Percentiles rank a stretch among this genome's conserved stretches.
phyloP scores from a whole-genome alignment of 345 rosid genomes.

The Populus nigra region DNA sequence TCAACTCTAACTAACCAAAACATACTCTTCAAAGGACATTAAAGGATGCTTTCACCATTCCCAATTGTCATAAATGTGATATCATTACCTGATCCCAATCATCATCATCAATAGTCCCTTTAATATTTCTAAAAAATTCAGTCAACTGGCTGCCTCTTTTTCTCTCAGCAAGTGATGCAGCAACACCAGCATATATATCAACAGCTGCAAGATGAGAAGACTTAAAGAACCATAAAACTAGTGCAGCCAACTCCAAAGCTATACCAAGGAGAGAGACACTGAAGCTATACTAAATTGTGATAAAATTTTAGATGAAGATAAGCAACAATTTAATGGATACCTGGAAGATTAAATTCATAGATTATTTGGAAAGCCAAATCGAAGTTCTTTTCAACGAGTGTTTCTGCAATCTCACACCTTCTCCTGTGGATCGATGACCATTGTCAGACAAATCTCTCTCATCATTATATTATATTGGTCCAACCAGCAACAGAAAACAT shows the following conservation, averaged over 20 bases:
- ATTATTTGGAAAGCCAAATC: conserved; percentile 92
- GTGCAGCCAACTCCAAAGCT: conserved; percentile 1
- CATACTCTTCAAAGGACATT: background rate
- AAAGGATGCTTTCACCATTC: background rate
- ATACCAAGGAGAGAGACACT: too few species aligned
- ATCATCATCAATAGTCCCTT: conserved; percentile 84
- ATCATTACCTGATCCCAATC: conserved; percentile 95
- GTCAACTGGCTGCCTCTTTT: conserved; percentile 89
- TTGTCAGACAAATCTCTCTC: conserved; percentile 15
- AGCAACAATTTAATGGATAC: conserved; percentile 30
- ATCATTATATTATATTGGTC: background rate
- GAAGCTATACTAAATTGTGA: background rate
- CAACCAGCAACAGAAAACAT: too few species aligned
- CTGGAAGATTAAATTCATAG: conserved; percentile 85
- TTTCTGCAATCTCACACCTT: conserved; percentile 82
- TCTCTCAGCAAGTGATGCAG: conserved; percentile 90
- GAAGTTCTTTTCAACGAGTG: conserved; percentile 84
- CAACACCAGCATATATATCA: conserved; percentile 96
- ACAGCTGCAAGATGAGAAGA: conserved; percentile 53
- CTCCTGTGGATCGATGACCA: conserved; percentile 58
- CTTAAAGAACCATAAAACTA: background rate
- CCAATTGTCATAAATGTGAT: background rate
- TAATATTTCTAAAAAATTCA: conserved; percentile 86
- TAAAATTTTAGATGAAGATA: background rate
- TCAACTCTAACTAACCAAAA: background rate